Percentiles rank a stretch among this genome's conserved stretches.
These are phyloP conservation scores for Podospora fimiseda DNA, from an alignment of 495 filamentous ascomycete genomes.

Conservation along the genomic window DNA sequence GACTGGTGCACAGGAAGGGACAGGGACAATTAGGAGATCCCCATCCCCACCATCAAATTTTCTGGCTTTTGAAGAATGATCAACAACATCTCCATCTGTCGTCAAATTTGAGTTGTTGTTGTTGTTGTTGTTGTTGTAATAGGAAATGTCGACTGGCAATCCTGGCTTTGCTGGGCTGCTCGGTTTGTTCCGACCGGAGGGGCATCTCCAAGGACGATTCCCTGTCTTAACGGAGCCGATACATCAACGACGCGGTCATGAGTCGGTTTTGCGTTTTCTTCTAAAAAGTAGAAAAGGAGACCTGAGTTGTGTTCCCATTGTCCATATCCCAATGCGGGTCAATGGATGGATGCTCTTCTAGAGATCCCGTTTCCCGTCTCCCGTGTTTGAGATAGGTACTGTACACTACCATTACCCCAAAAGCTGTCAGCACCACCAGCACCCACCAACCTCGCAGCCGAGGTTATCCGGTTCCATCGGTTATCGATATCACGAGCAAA, in stretches of 20 bases:
- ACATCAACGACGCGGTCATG: background rate
- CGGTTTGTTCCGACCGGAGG: background rate
- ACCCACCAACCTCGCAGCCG: constrained; percentile 7
- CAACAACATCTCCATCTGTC: too few relatives aligned
- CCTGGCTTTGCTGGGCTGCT: background rate
- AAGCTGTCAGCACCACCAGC: constrained; percentile 8
- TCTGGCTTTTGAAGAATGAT: too few relatives aligned
- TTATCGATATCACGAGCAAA: constrained; percentile 16
- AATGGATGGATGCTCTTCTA: background rate
- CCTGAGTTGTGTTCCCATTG: background rate
- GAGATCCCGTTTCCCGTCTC: background rate
- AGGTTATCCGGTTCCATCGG: constrained; percentile 13
- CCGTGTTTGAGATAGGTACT: background rate
- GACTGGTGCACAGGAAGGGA: too few relatives aligned
- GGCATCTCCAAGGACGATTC: background rate
- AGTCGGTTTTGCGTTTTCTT: background rate
- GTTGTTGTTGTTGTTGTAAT: too few relatives aligned
- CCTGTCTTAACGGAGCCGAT: background rate
- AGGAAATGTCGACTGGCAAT: background rate
- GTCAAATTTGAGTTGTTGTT: too few relatives aligned
- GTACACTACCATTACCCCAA: constrained; percentile 1
- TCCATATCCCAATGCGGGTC: background rate
- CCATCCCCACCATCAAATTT: too few relatives aligned
- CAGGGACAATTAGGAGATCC: too few relatives aligned
- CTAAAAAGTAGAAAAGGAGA: background rate